Base-by-base conservation (phyloP, 768 basidiomycete species). In the Pholiota microspora region DNA sequence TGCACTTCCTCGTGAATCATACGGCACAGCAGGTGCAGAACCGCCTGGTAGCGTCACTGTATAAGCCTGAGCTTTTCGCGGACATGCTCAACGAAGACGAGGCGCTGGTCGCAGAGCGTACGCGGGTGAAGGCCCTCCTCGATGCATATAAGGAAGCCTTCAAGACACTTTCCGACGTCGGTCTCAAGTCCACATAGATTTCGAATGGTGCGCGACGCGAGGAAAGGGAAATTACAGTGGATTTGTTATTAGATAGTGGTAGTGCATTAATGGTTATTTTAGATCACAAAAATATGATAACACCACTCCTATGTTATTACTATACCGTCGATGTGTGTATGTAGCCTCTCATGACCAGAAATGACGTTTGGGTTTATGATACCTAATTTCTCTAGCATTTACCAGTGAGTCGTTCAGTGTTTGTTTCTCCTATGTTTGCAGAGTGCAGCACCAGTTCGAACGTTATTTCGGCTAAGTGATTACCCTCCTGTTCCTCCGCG, bases 1-100 rank as follows among this genome's bases (percentile, higher is more conserved):
- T 98, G 96, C 96, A 98, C 74, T 84, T 94, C 62, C 81, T 98
- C 58, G 96, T 99, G 67, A 98, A 97, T 72, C 82, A 92, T 66
- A 95, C 95, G n/a, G 88, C 93, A 42, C 90, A 98, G 67, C 90
- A 94, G 15, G 93, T 99, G 23, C 97, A 98, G 72, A 97, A 97
- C 68, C 84, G 97, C 18, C 78, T 99, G 28, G 97, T 99, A n/a
- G 83, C 94, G 28, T 78, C 88, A 42, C 71, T 99, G 60, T 99
- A 99, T 78, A 97, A 94, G 73, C 96, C 96, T 0, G 90, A 94
- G 15, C 71, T 98, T 52, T 98, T 98, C 67, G 76, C 82, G 23
- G 94, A 96, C 38, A 73, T 98, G 73, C 71, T 99, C 64, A 89
- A 93, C 64, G 97, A 99, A 73, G 97, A 99, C 65, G 95, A 98